Conservation (phyloP, 1,284 basidiomycete species). For the Papiliotrema nemorosa region DNA sequence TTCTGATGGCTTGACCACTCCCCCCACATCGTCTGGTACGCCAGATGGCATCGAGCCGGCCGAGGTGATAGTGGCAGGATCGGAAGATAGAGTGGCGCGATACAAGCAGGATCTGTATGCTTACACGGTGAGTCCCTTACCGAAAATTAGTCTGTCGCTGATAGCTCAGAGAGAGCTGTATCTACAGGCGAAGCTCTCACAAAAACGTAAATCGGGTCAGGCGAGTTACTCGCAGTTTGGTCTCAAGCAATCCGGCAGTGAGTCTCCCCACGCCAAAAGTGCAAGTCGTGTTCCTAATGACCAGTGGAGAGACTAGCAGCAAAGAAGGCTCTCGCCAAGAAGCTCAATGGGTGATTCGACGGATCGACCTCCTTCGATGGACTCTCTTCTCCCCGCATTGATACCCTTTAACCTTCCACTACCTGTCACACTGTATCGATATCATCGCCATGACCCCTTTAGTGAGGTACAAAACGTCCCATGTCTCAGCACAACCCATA, state of each 20-base stretch:
- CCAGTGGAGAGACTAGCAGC: slow-evolving; percentile 22
- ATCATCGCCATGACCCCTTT: too few species aligned
- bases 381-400: neutral
- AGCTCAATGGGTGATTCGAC: neutral
- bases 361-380: neutral
- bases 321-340: slow-evolving; percentile 18
- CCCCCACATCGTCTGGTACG: neutral
- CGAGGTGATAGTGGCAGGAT: neutral
- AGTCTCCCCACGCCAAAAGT: slow-evolving; percentile 2
- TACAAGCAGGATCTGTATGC: slow-evolving; percentile 20
- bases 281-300: neutral
- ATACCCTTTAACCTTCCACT: too few species aligned
- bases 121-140: slow-evolving; percentile 18
- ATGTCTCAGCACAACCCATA: too few species aligned
- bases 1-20: neutral
- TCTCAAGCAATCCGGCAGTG: slow-evolving; percentile 18
- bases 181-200: slow-evolving; percentile 15
- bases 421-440: too few species aligned
- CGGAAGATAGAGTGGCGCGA: slow-evolving; percentile 6
- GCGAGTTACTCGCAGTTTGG: slow-evolving; percentile 9
- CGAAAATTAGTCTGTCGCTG: neutral
- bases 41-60: neutral
- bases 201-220: slow-evolving; percentile 8
- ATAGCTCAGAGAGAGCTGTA: slow-evolving; percentile 8
- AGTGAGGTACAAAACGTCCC: too few species aligned